A percentile compares a stretch with the other conserved stretches of the same genome.
These are phyloP conservation scores for Omphalotus guepiniiformis DNA, from an alignment of 768 basidiomycete species.

Conservation along the genomic window DNA sequence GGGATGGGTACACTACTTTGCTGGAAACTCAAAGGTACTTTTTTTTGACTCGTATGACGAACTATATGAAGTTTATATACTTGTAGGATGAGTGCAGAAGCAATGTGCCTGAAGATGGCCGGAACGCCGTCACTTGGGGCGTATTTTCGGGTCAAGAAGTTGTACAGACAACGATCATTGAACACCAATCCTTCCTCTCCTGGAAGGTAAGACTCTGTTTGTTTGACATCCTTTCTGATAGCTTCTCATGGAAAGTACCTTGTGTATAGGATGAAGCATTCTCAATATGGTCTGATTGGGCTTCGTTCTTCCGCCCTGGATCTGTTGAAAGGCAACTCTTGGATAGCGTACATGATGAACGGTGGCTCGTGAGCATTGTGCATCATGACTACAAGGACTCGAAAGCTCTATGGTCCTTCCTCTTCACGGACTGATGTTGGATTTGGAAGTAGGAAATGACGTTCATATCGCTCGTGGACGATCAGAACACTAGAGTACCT, in stretches of 20 bases:
- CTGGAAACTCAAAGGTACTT: constrained; percentile 70
- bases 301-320: constrained; percentile 73
- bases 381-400: constrained; percentile 89
- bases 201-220: constrained; percentile 72
- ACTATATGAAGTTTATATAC: neutral
- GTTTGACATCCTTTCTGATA: neutral
- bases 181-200: constrained; percentile 87
- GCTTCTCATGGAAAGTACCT: constrained; percentile 6
- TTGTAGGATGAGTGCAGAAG: constrained; percentile 70
- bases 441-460: too few species aligned
- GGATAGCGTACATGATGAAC: constrained; percentile 60
- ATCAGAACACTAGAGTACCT: too few species aligned
- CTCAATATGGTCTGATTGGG: constrained; percentile 94
- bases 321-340: constrained; percentile 74
- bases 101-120: constrained; percentile 72
- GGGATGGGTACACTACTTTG: constrained; percentile 82
- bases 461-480: too few species aligned
- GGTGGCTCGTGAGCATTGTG: constrained; percentile 90
- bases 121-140: constrained; percentile 98
- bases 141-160: constrained; percentile 97
- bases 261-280: constrained; percentile 85
- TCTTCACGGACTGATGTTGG: constrained; percentile 49
- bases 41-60: neutral
- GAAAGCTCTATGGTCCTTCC: constrained; percentile 80
- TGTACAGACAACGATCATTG: constrained; percentile 94